Evolutionary conservation across 2,329 filamentous ascomycete genomes (phyloP).

Genomic region (Phialophora verrucosa): DNA sequence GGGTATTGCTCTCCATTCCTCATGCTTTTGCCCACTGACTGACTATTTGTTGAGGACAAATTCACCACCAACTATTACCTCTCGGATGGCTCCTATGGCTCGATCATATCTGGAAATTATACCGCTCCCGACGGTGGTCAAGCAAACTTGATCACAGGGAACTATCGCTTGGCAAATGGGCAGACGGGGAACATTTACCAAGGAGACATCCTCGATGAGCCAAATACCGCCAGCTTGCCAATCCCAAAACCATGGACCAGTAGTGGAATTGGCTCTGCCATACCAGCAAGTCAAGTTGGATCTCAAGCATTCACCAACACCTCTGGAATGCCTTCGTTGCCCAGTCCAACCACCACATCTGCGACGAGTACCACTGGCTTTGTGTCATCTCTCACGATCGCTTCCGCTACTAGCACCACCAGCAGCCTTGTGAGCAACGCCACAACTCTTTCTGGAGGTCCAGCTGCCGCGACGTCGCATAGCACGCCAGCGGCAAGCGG

Average conservation of each 20-base stretch:
- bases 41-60: conserved; percentile 46
- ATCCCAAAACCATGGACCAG: conserved; percentile 56
- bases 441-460: conserved; percentile 7
- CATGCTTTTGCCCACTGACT: not conserved
- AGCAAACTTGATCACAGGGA: conserved; percentile 54
- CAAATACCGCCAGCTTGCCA: conserved; percentile 52
- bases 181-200: conserved; percentile 55
- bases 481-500: conserved; percentile 3
- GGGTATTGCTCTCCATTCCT: conserved; percentile 40
- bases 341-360: conserved; percentile 1
- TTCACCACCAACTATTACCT: conserved; percentile 60
- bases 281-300: conserved; percentile 53
- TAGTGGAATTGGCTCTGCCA: conserved; percentile 53
- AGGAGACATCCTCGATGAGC: conserved; percentile 44
- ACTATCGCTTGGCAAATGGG: conserved; percentile 50
- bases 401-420: not conserved
- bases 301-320: conserved; percentile 33
- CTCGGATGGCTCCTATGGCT: conserved; percentile 55
- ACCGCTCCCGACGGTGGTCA: conserved; percentile 45
- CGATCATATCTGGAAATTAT: conserved; percentile 53
- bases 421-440: conserved; percentile 7
- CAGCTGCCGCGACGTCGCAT: not conserved
- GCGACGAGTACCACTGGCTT: not conserved
- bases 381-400: not conserved
- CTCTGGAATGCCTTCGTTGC: conserved; percentile 14